Base-by-base conservation (phyloP, 2,329 filamentous ascomycete genomes). In the Cordyceps pruinosa region DNA sequence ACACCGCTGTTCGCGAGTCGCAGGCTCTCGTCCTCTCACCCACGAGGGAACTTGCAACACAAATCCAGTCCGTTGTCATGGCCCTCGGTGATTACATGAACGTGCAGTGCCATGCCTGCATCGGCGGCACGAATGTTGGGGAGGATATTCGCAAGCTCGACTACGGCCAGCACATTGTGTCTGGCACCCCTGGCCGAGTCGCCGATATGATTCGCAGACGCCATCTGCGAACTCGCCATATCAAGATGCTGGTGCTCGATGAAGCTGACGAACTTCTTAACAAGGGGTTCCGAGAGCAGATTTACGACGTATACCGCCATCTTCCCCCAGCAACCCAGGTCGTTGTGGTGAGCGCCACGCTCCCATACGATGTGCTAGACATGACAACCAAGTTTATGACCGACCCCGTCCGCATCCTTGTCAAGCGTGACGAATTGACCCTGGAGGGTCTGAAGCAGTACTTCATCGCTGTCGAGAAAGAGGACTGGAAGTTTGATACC, bases 361-460 rank as follows among this genome's bases (percentile, higher is more conserved):
- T 99, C 34, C 94, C 94, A 46, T 95, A 97, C 79, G 94, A 99
- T 69, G 94, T 99, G 21, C 84, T 99, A 54, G 93, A 97, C 73
- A 96, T 99, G 89, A 99, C 94, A 32, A 97, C 93, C 64, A 97
- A 97, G 75, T 99, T 99, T 82, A 99, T 99, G 94, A 96, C 90
- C 26, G 93, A 97, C 67, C 93, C 93, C 1, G 93, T 97, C 46
- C 88, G 93, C 63, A 96, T 97, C 68, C 82, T 97, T 26, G 93
- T 97, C 72, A 97, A 97, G 85, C 92, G 92, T 86, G 94, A 97
- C 74, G 94, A 99, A 73, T 77, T 99, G 79, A 99, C 94, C 2
- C 84, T 99, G 51, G 94, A 97, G 76, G 94, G 94, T 58, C 81
- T 99, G 52, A 97, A 97, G 78, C 94, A 99, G 73, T 99, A 97